A percentile compares a stretch with the other conserved stretches of the same genome.
Evolutionary conservation across 371 early-diverging fungal species (phyloP).

Genomic region (Actinomucor elegans): DNA sequence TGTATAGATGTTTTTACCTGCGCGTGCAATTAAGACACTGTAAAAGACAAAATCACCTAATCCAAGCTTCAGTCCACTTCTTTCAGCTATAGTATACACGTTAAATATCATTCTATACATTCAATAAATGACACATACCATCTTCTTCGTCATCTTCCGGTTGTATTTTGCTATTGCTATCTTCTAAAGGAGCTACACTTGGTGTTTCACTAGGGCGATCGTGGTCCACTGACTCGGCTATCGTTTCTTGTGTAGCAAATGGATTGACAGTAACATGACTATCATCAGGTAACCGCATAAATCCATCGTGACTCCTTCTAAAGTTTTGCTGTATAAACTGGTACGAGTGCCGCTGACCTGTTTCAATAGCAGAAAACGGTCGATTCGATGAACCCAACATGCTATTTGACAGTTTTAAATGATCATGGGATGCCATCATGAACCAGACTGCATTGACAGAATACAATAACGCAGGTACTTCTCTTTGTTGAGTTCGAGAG

Average conservation of each 20-base stretch:
- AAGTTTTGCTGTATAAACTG: slow-evolving; percentile 1
- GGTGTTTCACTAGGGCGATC: not conserved
- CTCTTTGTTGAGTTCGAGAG: slow-evolving; percentile 67
- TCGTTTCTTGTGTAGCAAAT: not conserved
- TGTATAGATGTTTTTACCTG: slow-evolving; percentile 48
- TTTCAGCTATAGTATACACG: slow-evolving; percentile 37
- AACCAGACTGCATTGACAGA: slow-evolving; percentile 77
- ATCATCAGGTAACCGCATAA: slow-evolving; percentile 27
- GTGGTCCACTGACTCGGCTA: not conserved
- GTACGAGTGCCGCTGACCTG: not conserved
- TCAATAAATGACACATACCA: slow-evolving; percentile 9
- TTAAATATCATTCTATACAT: not conserved
- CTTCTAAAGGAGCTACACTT: no score
- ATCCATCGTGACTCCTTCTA: slow-evolving; percentile 24
- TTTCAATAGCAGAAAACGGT: not conserved
- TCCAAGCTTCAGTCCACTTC: slow-evolving; percentile 78
- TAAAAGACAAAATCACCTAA: slow-evolving; percentile 92
- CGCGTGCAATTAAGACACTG: slow-evolving; percentile 79
- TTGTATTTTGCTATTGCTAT: not conserved
- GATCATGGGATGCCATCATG: slow-evolving; percentile 65
- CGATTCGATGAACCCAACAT: not conserved
- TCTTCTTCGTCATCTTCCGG: slow-evolving; percentile 53
- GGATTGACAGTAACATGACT: slow-evolving; percentile 13
- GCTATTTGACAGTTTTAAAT: slow-evolving; percentile 6
- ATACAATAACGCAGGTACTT: slow-evolving; percentile 83